phyloP scores from a whole-genome alignment of 2,329 filamentous ascomycete genomes.

The Pseudomassariella vexata region DNA sequence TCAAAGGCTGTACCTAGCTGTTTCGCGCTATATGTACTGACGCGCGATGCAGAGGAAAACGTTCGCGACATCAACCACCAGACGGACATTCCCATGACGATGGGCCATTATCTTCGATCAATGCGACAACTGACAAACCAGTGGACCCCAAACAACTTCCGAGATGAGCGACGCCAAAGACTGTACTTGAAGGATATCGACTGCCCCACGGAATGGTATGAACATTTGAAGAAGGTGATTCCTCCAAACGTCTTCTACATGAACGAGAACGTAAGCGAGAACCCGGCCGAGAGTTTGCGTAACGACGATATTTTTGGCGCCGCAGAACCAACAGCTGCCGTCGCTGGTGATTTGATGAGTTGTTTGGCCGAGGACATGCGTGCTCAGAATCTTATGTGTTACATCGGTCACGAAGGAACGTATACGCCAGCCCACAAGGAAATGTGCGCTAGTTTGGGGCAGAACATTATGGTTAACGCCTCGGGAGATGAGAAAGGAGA shows the following conservation, averaged over 20 bases:
- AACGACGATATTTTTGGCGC: slow-evolving; percentile 41
- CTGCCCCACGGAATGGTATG: slow-evolving; percentile 80
- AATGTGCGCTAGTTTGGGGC: slow-evolving; percentile 93
- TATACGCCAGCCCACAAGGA: slow-evolving; percentile 93
- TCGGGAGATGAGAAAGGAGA: slow-evolving; percentile 69
- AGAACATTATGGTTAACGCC: slow-evolving; percentile 97
- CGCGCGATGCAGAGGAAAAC: slow-evolving; percentile 65
- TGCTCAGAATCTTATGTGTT: slow-evolving; percentile 96
- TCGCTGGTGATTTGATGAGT: slow-evolving; percentile 91
- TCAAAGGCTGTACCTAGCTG: too few relatives aligned
- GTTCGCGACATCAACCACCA: slow-evolving; percentile 75
- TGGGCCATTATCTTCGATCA: slow-evolving; percentile 83
- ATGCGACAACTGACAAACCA: slow-evolving; percentile 81
- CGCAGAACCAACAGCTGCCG: slow-evolving; percentile 54
- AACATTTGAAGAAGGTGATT: slow-evolving; percentile 70
- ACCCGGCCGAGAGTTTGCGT: slow-evolving; percentile 14
- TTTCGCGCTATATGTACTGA: too few relatives aligned
- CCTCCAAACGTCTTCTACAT: slow-evolving; percentile 84
- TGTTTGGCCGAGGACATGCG: slow-evolving; percentile 81
- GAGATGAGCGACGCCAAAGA: slow-evolving; percentile 73
- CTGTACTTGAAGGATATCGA: slow-evolving; percentile 98
- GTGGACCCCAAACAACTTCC: slow-evolving; percentile 70
- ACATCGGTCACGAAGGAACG: slow-evolving; percentile 94
- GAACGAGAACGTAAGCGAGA: slow-evolving; percentile 63
- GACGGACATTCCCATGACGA: slow-evolving; percentile 74